A percentile compares a stretch with the other conserved stretches of the same genome.
These are phyloP conservation scores for Russula sp. DNA, from an alignment of 768 basidiomycete species.

Conservation along the genomic window DNA sequence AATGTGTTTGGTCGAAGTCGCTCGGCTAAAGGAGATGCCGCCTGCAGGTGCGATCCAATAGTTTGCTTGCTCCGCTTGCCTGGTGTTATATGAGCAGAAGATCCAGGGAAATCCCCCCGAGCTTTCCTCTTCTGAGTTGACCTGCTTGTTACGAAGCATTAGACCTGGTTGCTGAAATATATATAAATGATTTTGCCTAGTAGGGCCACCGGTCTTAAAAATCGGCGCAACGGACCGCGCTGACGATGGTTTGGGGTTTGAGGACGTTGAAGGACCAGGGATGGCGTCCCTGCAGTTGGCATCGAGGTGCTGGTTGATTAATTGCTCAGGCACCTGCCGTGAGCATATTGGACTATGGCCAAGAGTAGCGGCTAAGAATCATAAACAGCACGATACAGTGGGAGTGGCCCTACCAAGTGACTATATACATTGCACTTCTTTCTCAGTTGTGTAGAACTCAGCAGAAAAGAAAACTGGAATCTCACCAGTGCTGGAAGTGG, in stretches of 20 bases:
- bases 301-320: conserved; percentile 16
- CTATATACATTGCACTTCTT: background rate
- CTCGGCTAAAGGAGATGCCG: conserved; percentile 62
- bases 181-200: background rate
- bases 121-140: conserved; percentile 1
- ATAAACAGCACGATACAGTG: background rate
- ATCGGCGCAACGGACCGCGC: conserved; percentile 10
- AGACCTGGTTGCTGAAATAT: background rate
- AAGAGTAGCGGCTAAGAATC: background rate
- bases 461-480: background rate
- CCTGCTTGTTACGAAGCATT: background rate
- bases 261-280: background rate
- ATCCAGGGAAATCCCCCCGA: background rate
- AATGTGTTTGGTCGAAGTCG: conserved; percentile 57
- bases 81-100: background rate
- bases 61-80: conserved; percentile 9
- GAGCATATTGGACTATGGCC: conserved; percentile 15
- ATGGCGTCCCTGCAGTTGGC: conserved; percentile 15
- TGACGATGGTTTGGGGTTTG: background rate
- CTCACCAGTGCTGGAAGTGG: conserved; percentile 8
- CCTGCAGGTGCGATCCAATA: conserved; percentile 19
- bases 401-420: conserved; percentile 11
- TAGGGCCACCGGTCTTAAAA: background rate
- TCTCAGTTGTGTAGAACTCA: background rate
- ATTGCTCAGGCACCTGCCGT: conserved; percentile 8